These are phyloP conservation scores for Simplicillium aogashimaense DNA, from an alignment of 2,329 filamentous ascomycete genomes.

Conservation along the genomic window DNA sequence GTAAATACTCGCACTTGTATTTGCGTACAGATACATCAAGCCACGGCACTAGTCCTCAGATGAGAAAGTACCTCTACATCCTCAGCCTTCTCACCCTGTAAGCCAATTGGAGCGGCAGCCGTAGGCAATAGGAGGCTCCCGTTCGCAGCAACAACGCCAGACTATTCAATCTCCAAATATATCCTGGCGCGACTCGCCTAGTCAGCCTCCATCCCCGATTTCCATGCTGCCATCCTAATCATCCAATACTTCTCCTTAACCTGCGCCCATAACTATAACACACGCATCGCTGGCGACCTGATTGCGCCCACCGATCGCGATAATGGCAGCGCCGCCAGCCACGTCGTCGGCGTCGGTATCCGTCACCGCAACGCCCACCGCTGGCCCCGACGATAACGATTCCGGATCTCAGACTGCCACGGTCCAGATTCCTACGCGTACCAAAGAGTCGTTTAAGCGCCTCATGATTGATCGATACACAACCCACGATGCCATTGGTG, in stretches of 20 bases:
- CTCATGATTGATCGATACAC: conserved; percentile 45
- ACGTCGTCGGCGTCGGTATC: conserved; percentile 20
- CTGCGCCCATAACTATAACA: conserved; percentile 8
- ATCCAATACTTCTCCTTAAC: conserved; percentile 9
- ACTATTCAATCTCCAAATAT: background rate
- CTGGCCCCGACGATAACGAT: conserved; percentile 18
- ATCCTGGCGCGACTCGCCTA: background rate
- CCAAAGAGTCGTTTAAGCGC: conserved; percentile 45
- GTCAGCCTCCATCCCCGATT: conserved; percentile 5
- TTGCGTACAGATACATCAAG: background rate
- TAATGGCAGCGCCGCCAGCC: conserved; percentile 35
- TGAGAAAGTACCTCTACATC: background rate
- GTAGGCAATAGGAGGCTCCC: conserved; percentile 1
- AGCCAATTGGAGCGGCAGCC: no score
- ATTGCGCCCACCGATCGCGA: conserved; percentile 18
- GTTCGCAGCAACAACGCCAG: background rate
- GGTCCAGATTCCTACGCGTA: conserved; percentile 31
- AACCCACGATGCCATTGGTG: conserved; percentile 43
- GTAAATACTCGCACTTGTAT: background rate
- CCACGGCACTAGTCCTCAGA: background rate
- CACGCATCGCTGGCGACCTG: no score
- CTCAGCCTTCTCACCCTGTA: background rate
- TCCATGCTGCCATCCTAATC: conserved; percentile 1
- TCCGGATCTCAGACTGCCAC: conserved; percentile 11
- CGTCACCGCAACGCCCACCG: conserved; percentile 17